A percentile compares a stretch with the other conserved stretches of the same genome.
phyloP scores from a whole-genome alignment of 129 eudicot genomes.

The Pseudognaphalium luteoalbum region DNA sequence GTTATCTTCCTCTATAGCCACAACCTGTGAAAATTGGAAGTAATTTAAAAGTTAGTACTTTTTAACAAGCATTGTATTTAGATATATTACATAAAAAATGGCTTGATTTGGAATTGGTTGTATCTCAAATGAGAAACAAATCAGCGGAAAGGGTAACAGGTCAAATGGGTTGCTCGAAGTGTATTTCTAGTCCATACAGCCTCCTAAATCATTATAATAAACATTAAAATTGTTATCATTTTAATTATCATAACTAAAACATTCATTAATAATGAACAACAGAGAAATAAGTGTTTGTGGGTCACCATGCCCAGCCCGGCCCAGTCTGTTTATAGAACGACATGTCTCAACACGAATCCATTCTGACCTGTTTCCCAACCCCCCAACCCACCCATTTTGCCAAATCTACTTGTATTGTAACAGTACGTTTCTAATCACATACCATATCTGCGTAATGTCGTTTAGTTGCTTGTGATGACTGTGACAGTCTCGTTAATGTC shows the following conservation, averaged over 20 bases:
- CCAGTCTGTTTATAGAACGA: neutral
- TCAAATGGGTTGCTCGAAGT: neutral
- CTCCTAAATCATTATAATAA: neutral
- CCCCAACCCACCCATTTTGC: neutral
- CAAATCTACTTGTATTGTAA: neutral
- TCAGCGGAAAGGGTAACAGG: neutral
- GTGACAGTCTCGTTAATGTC: constrained; percentile 79
- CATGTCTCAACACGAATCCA: neutral
- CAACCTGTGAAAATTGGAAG: constrained; percentile 51
- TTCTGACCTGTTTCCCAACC: neutral
- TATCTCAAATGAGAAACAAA: neutral
- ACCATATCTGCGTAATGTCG: constrained; percentile 96
- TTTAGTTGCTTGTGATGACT: constrained; percentile 53
- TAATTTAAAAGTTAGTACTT: constrained; percentile 4
- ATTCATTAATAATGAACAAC: neutral
- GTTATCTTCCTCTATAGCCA: constrained; percentile 85
- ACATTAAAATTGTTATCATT: neutral
- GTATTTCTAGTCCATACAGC: neutral
- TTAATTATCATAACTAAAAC: neutral
- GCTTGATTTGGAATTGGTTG: neutral
- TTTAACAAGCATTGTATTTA: constrained; percentile 15
- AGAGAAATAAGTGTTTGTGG: neutral
- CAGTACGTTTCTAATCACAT: constrained; percentile 21
- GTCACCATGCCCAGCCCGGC: neutral
- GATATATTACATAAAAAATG: neutral